Evolutionary conservation across 768 basidiomycete genomes (phyloP).

Genomic region (Trametes sanguinea): DNA sequence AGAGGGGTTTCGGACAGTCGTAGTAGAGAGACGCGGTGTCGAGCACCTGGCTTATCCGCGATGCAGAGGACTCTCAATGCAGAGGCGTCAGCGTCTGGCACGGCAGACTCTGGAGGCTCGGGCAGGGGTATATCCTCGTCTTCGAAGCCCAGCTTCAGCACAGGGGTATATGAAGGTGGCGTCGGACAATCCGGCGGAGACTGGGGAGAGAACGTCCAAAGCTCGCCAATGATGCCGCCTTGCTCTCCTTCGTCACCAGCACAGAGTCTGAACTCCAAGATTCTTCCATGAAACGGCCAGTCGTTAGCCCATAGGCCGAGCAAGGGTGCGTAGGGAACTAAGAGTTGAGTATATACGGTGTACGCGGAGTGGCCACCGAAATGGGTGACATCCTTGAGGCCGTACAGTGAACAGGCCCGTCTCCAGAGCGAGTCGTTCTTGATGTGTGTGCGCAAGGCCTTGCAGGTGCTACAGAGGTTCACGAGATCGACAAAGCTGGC

Average conservation of each 20-base stretch:
- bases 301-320: constrained; percentile 27
- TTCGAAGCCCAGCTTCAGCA: constrained; percentile 22
- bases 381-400: constrained; percentile 10
- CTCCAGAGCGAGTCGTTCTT: constrained; percentile 21
- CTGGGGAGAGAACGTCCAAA: constrained; percentile 13
- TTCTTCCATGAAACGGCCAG: constrained; percentile 23
- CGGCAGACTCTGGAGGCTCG: neutral
- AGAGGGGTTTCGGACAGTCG: constrained; percentile 3
- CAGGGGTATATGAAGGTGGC: constrained; percentile 9
- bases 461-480: constrained; percentile 22
- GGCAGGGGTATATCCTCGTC: neutral
- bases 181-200: neutral
- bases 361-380: constrained; percentile 15
- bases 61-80: constrained; percentile 3
- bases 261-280: constrained; percentile 24
- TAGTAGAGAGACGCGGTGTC: constrained; percentile 3
- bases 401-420: constrained; percentile 14
- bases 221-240: constrained; percentile 25
- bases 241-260: constrained; percentile 12
- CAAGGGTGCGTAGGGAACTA: constrained; percentile 23
- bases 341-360: constrained; percentile 20
- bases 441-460: constrained; percentile 3
- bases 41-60: neutral
- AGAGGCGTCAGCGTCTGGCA: neutral
- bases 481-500: constrained; percentile 9